Percentiles rank a stretch among this genome's conserved stretches.
phyloP scores from a whole-genome alignment of 192 early-diverging fungal genomes.

The Rhizophlyctis rosea region DNA sequence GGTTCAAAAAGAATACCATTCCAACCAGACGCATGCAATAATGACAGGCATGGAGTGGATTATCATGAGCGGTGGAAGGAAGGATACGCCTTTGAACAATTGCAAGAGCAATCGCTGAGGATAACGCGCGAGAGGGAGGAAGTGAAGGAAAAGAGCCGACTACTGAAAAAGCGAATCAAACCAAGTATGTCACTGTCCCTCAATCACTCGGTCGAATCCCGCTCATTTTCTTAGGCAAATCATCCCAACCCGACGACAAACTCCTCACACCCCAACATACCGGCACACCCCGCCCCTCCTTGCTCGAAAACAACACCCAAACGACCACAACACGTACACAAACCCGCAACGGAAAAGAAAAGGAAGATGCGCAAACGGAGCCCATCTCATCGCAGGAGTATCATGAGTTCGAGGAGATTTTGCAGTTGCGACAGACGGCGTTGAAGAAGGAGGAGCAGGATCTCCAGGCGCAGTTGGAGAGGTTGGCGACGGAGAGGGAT shows the following conservation, averaged over 20 bases:
- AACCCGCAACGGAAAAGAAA: too few relatives aligned
- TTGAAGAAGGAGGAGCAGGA: conserved; percentile 29
- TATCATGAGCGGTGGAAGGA: conserved; percentile 29
- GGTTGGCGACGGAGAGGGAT: conserved; percentile 11
- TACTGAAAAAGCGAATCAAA: conserved; percentile 16
- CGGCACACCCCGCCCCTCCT: too few relatives aligned
- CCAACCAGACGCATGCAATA: neutral
- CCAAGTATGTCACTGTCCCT: conserved; percentile 5
- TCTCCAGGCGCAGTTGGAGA: conserved; percentile 9
- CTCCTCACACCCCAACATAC: too few relatives aligned
- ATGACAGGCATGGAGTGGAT: conserved; percentile 19
- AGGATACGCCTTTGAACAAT: conserved; percentile 20
- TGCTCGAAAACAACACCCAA: too few relatives aligned
- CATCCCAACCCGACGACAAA: too few relatives aligned
- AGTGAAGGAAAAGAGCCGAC: conserved; percentile 20
- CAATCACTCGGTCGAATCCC: too few relatives aligned
- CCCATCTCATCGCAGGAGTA: conserved; percentile 8
- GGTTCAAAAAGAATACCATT: neutral
- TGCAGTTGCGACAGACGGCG: conserved; percentile 16
- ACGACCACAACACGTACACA: too few relatives aligned
- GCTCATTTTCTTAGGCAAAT: too few relatives aligned
- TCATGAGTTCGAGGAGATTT: conserved; percentile 26
- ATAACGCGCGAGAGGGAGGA: conserved; percentile 26
- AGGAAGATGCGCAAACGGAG: too few relatives aligned
- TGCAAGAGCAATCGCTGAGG: conserved; percentile 9